Conservation (phyloP, 2,329 filamentous ascomycete species). For the Ilyonectria sp. region DNA sequence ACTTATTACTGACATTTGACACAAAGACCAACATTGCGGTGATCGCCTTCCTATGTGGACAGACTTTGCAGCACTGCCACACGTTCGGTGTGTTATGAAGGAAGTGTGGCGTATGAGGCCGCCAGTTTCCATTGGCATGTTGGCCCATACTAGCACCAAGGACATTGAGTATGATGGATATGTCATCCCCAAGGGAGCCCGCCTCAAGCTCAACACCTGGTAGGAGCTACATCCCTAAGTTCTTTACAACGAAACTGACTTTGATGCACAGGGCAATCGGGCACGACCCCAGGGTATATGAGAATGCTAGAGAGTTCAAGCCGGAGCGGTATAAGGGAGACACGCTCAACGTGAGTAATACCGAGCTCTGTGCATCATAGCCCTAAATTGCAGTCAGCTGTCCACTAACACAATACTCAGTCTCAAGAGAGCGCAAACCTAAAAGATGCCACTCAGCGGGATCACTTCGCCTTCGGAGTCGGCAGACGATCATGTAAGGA, state of each 20-base stretch:
- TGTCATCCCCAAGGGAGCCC: conserved; percentile 17
- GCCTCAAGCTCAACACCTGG: conserved; percentile 21
- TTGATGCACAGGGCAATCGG: conserved; percentile 9
- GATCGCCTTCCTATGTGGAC: conserved; percentile 20
- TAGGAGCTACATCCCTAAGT: not conserved
- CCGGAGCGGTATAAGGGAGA: conserved; percentile 20
- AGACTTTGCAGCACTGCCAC: conserved; percentile 9
- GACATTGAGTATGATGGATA: conserved; percentile 17
- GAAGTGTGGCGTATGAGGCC: conserved; percentile 21
- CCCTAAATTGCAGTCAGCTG: not conserved
- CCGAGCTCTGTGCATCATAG: too few relatives aligned
- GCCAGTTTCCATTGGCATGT: conserved; percentile 16
- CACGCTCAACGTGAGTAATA: conserved; percentile 7
- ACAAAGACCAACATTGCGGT: conserved; percentile 10
- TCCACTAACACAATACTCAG: not conserved
- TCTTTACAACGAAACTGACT: too few relatives aligned
- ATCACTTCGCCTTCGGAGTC: conserved; percentile 25
- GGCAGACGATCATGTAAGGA: conserved; percentile 15
- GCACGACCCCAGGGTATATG: conserved; percentile 14
- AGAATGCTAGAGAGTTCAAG: conserved; percentile 10
- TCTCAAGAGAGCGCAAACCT: conserved; percentile 19
- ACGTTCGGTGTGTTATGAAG: conserved; percentile 24
- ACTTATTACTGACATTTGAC: not conserved
- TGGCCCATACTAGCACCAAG: conserved; percentile 9
- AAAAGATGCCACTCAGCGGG: conserved; percentile 10